Percentiles rank a stretch among this genome's conserved stretches.
Evolutionary conservation across 441 rosid genomes (phyloP).

Genomic region (Populus hybrid): DNA sequence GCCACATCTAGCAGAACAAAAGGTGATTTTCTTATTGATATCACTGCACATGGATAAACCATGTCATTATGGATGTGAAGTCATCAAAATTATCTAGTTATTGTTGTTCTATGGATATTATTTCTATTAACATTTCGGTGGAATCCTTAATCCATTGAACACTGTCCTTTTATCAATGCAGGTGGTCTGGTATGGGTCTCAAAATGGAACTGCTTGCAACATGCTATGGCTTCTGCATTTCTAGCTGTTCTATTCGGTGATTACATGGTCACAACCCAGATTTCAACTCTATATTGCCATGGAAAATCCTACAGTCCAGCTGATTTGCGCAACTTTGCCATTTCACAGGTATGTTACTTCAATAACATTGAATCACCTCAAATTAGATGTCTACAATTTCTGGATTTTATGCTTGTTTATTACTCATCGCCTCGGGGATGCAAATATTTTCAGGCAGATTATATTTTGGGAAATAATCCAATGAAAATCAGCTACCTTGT

Average conservation of each 20-base stretch:
- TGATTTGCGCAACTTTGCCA: slow-evolving; percentile 70
- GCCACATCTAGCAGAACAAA: slow-evolving; percentile 77
- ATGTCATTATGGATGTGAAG: neutral
- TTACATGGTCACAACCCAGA: slow-evolving; percentile 73
- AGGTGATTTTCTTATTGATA: slow-evolving; percentile 33
- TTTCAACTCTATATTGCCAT: slow-evolving; percentile 55
- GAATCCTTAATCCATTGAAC: neutral
- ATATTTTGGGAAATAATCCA: slow-evolving; percentile 74
- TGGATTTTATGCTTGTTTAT: neutral
- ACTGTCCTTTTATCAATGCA: slow-evolving; percentile 23
- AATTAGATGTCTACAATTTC: neutral
- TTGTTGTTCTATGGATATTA: too few relatives aligned
- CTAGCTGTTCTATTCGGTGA: slow-evolving; percentile 76
- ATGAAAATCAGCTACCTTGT: slow-evolving; percentile 69
- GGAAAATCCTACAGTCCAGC: slow-evolving; percentile 60
- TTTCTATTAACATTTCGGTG: neutral
- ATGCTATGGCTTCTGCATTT: slow-evolving; percentile 81
- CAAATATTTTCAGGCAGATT: slow-evolving; percentile 61
- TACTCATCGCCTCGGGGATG: neutral
- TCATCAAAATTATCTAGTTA: neutral
- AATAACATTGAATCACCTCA: neutral
- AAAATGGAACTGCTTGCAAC: slow-evolving; percentile 73
- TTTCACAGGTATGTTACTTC: slow-evolving; percentile 55
- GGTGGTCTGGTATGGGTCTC: slow-evolving; percentile 84
- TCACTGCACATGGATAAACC: neutral